phyloP scores from a whole-genome alignment of 495 filamentous ascomycete species.

The Aspergillus haitiensis region DNA sequence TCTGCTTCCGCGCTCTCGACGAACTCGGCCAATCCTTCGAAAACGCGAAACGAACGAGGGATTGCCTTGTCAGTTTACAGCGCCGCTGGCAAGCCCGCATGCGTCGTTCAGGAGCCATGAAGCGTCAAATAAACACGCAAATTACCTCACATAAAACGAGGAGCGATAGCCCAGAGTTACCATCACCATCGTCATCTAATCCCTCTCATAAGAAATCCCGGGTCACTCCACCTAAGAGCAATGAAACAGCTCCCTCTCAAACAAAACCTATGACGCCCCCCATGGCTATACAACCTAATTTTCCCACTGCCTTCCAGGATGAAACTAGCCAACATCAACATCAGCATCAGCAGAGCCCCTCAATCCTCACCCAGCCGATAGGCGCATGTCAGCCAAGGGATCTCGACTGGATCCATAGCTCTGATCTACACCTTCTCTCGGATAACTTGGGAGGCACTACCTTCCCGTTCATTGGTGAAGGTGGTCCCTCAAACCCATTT shows the following conservation, averaged over 20 bases:
- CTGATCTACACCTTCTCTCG: constrained; percentile 36
- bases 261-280: constrained; percentile 1
- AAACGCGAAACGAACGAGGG: constrained; percentile 48
- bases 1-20: constrained; percentile 50
- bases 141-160: constrained; percentile 11
- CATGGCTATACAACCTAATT: background rate
- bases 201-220: constrained; percentile 34
- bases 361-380: constrained; percentile 17
- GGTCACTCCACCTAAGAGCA: constrained; percentile 14
- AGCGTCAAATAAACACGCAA: constrained; percentile 37
- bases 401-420: constrained; percentile 38
- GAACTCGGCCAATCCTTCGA: constrained; percentile 50
- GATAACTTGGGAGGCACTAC: constrained; percentile 25
- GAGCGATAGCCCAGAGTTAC: background rate
- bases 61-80: constrained; percentile 47
- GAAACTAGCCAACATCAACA: background rate
- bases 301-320: background rate
- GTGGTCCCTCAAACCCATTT: constrained; percentile 21
- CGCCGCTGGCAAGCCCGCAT: constrained; percentile 50
- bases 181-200: constrained; percentile 17
- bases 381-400: constrained; percentile 27
- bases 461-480: constrained; percentile 16
- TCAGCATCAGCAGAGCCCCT: no score
- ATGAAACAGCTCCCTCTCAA: constrained; percentile 8
- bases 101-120: constrained; percentile 41